Conservation (phyloP, 1,284 basidiomycete genomes). For the Leccinum pseudoinsigne region DNA sequence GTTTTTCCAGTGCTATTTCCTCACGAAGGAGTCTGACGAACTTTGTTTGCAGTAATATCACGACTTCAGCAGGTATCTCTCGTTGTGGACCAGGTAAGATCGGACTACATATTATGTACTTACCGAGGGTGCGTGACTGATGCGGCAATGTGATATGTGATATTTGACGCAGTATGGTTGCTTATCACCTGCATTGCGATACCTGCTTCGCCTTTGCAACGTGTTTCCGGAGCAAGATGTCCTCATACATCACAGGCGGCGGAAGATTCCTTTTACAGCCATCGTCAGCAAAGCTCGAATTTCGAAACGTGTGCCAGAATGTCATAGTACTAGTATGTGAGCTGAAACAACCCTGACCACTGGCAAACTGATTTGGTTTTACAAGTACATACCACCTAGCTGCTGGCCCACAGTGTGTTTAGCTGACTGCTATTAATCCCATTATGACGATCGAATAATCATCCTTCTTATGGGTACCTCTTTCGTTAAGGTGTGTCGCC, state of each 20-base stretch:
- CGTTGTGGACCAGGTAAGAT: conserved; percentile 46
- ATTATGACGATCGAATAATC: neutral
- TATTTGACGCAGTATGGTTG: neutral
- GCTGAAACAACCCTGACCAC: neutral
- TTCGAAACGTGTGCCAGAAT: neutral
- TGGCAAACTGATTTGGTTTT: neutral
- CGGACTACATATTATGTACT: neutral
- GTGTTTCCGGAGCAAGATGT: conserved; percentile 1
- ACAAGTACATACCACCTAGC: neutral
- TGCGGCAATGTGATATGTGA: neutral
- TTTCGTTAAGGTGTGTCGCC: neutral
- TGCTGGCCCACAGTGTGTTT: neutral
- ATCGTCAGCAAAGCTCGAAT: neutral
- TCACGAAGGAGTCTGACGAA: conserved; percentile 16
- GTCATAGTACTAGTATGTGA: neutral
- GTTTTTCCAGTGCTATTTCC: neutral
- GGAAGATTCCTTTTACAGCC: neutral
- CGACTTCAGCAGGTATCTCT: conserved; percentile 76
- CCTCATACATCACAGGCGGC: neutral
- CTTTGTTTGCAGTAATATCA: conserved; percentile 57
- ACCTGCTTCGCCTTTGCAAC: conserved; percentile 9
- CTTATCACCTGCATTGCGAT: neutral
- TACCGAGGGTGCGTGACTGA: conserved; percentile 4
- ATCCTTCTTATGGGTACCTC: neutral
- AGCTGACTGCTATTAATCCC: neutral